A percentile compares a stretch with the other conserved stretches of the same genome.
Evolutionary conservation across 1,139 yeast genomes (phyloP).

Genomic region (Debaryomyces fabryi): DNA sequence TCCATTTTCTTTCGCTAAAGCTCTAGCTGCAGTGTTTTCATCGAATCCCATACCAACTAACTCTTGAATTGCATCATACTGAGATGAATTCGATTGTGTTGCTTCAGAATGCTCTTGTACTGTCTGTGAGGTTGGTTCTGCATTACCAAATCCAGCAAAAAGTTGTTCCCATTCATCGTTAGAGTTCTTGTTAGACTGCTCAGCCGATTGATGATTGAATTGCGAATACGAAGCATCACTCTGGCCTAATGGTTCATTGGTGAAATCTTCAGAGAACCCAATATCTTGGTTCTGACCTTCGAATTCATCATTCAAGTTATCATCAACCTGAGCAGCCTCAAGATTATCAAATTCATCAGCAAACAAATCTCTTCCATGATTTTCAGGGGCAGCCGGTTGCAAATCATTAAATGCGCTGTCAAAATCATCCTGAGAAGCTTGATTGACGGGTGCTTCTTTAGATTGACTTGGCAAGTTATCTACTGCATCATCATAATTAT

Average conservation of each 20-base stretch:
- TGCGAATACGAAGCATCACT: slow-evolving; percentile 8
- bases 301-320: slow-evolving; percentile 29
- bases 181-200: slow-evolving; percentile 15
- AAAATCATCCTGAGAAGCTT: slow-evolving; percentile 27
- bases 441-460: slow-evolving; percentile 23
- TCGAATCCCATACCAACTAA: slow-evolving; percentile 90
- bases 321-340: slow-evolving; percentile 49
- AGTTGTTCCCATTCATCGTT: slow-evolving; percentile 94
- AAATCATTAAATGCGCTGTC: slow-evolving; percentile 44
- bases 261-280: slow-evolving; percentile 45
- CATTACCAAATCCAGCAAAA: slow-evolving; percentile 84
- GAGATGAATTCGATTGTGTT: slow-evolving; percentile 9
- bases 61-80: slow-evolving; percentile 55
- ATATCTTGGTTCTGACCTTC: slow-evolving; percentile 24
- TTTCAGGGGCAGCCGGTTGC: slow-evolving; percentile 40
- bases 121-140: not conserved
- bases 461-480: slow-evolving; percentile 38
- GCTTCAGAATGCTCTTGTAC: not conserved
- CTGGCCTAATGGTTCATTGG: slow-evolving; percentile 22
- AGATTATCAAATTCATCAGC: slow-evolving; percentile 41
- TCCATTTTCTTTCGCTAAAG: slow-evolving; percentile 71
- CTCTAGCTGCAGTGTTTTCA: slow-evolving; percentile 61
- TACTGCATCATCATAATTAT: slow-evolving; percentile 42
- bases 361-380: slow-evolving; percentile 31
- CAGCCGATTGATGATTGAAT: slow-evolving; percentile 5